Evolutionary conservation across 192 early-diverging fungal species (phyloP).

Genomic region (Phycomyces nitens): DNA sequence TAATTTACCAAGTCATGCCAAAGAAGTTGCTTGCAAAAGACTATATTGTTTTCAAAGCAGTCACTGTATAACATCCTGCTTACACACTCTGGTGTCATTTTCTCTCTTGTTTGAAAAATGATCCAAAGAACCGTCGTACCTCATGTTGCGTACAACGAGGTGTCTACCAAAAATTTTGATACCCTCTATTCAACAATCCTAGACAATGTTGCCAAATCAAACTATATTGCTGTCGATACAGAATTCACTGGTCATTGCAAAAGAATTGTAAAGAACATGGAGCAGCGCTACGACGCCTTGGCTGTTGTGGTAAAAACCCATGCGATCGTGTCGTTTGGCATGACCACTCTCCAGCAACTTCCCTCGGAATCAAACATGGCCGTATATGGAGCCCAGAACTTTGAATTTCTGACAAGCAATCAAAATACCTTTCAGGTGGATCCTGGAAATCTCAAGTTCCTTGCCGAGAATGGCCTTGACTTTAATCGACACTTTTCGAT

Average conservation of each 20-base stretch:
- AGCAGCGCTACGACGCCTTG: conserved; percentile 78
- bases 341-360: conserved; percentile 59
- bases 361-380: background rate
- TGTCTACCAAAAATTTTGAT: conserved; percentile 60
- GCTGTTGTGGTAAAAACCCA: conserved; percentile 65
- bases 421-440: conserved; percentile 54
- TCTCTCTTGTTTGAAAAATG: background rate
- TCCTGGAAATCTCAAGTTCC: conserved; percentile 69
- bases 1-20: too few species aligned
- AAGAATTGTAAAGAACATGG: conserved; percentile 59
- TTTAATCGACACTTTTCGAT: conserved; percentile 69
- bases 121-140: background rate
- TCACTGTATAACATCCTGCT: too few species aligned
- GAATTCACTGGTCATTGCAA: conserved; percentile 86
- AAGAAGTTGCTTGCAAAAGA: too few species aligned
- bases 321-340: conserved; percentile 82
- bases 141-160: conserved; percentile 53
- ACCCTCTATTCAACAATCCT: conserved; percentile 45
- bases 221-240: conserved; percentile 83
- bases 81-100: background rate
- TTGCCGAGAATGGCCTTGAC: conserved; percentile 84
- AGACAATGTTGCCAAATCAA: conserved; percentile 45
- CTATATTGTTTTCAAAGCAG: too few species aligned
- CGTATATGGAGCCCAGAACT: conserved; percentile 55
- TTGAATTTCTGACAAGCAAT: conserved; percentile 17